Evolutionary conservation across 1,284 basidiomycete species (phyloP), one percentile per base, ranked within the genome.

Genomic region (Boletus semigastroideus): DNA sequence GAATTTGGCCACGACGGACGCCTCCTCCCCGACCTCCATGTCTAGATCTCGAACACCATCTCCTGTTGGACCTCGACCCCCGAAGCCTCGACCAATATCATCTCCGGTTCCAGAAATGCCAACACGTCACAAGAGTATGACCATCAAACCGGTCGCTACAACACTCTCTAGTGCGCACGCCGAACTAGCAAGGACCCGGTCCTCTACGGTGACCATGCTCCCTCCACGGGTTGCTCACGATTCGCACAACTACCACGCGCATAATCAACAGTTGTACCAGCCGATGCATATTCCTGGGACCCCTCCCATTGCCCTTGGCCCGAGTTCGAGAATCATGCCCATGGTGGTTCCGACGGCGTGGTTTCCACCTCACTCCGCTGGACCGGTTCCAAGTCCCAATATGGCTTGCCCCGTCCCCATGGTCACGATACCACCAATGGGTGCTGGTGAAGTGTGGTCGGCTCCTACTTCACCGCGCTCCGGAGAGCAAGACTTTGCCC

Each of bases 21-120:
- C 55, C 20, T 60, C 55, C 49, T 68, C 62, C 44, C 65, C 49
- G 51, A 48, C 46, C 34, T 47, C 51, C 1, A 17, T 58, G 30
- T 69, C 68, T 42, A 74, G 76, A 46, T 74, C 76, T 42, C 72
- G 77, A 37, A 72, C 78, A 4, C 68, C 73, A 8, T 78, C 78
- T 27, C 80, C 80, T n/a, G 66, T 70, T 41, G 80, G 80, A 13
- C 76, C 78, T 17, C 68, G 74, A 5, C 64, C 68, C 4, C 72
- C 63, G 33, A 72, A 66, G 41, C 62, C 65, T 37, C 72, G 69
- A 16, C 72, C 71, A 1, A 56, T 63, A 38, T 71, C 71, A n/a
- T 67, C 72, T 28, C 71, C 63, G 3, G 57, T 53, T 3, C 48
- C 59, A 16, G 63, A 60, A 42, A 62, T 57, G 17, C 62, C 66